phyloP scores from a whole-genome alignment of 306 rosid species.

The Fragaria iinumae region DNA sequence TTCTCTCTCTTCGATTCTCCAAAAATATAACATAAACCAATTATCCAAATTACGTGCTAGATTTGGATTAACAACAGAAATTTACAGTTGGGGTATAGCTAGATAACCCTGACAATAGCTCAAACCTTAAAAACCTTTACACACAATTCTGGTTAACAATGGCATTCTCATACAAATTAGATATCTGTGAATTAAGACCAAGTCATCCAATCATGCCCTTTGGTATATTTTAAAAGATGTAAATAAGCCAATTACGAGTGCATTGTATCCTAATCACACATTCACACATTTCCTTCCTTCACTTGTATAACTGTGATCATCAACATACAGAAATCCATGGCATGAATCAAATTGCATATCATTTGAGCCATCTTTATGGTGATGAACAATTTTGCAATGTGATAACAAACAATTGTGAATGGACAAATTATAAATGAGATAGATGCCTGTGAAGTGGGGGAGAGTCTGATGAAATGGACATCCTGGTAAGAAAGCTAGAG shows the following conservation, averaged over 20 bases:
- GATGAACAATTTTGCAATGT: neutral
- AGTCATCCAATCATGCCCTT: neutral
- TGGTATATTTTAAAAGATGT: neutral
- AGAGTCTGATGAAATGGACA: constrained; percentile 20
- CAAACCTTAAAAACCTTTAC: no score
- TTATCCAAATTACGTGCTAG: neutral
- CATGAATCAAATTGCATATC: neutral
- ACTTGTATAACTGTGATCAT: neutral
- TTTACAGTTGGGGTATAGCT: neutral
- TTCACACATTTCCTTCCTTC: neutral
- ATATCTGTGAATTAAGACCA: neutral
- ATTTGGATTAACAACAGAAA: neutral
- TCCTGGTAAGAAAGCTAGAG: constrained; percentile 5
- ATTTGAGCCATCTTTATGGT: neutral
- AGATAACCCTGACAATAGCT: neutral
- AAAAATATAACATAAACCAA: neutral
- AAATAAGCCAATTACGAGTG: neutral
- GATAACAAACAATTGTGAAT: neutral
- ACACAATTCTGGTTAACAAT: neutral
- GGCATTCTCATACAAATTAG: neutral
- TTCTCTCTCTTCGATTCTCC: neutral
- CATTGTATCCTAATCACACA: neutral
- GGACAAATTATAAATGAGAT: neutral
- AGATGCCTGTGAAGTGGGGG: constrained; percentile 12
- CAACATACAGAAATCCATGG: neutral